Conservation (phyloP, 306 rosid genomes). For the Trifolium repens region DNA sequence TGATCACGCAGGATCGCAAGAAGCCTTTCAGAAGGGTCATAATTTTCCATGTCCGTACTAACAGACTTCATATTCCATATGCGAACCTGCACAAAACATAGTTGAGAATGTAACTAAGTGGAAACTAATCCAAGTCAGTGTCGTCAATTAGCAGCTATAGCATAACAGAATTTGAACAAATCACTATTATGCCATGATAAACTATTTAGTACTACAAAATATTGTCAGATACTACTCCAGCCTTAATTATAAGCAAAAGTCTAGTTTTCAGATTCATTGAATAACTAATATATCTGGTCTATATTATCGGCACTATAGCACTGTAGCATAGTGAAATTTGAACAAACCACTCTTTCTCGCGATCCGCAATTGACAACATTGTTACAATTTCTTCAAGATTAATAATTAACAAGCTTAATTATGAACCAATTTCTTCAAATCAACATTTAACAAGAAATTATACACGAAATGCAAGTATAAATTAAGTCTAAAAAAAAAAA, state of each 20-base stretch:
- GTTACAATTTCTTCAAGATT: background rate
- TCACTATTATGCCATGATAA: background rate
- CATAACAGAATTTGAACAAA: background rate
- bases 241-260: too few relatives aligned
- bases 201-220: background rate
- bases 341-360: background rate
- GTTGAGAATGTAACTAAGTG: background rate
- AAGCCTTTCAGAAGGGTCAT: slow-evolving; percentile 79
- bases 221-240: background rate
- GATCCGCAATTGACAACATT: background rate
- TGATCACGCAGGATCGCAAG: slow-evolving; percentile 98
- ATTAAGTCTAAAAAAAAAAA: too few relatives aligned
- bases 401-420: background rate
- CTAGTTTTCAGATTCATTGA: too few relatives aligned
- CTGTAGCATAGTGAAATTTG: background rate
- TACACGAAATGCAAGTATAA: too few relatives aligned
- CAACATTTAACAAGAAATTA: too few relatives aligned
- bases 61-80: slow-evolving; percentile 97
- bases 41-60: slow-evolving; percentile 59
- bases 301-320: background rate
- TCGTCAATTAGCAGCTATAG: background rate
- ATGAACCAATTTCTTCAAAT: too few relatives aligned
- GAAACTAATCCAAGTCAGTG: background rate
- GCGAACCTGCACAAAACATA: slow-evolving; percentile 71
- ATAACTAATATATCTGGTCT: too few relatives aligned